Conservation (phyloP, 129 eudicot species). For the Lonicera japonica region DNA sequence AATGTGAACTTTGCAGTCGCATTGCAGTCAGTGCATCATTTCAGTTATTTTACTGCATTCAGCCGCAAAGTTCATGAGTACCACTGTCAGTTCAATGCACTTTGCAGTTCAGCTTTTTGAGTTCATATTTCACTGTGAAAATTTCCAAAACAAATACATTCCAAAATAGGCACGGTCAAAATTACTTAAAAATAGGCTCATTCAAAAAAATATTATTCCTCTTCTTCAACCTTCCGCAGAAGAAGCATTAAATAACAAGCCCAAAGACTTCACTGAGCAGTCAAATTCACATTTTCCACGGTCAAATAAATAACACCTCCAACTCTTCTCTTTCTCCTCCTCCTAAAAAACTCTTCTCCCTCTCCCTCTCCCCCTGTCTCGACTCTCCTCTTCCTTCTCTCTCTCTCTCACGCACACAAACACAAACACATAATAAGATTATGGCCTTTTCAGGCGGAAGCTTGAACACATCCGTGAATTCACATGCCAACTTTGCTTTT, state of each 20-base stretch:
- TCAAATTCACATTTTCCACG: too few relatives aligned
- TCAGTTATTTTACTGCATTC: too few relatives aligned
- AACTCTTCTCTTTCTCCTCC: constrained; percentile 1
- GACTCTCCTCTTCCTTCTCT: constrained; percentile 13
- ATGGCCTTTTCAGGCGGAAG: constrained; percentile 82
- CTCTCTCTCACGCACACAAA: background rate
- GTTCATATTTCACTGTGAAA: too few relatives aligned
- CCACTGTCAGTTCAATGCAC: too few relatives aligned
- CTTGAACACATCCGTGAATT: too few relatives aligned
- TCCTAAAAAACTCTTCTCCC: background rate
- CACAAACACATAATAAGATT: background rate
- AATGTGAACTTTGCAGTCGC: too few relatives aligned
- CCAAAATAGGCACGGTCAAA: constrained; percentile 65
- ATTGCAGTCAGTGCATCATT: too few relatives aligned
- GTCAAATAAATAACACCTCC: constrained; percentile 3
- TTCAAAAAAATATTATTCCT: too few relatives aligned
- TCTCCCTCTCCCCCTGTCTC: constrained; percentile 10
- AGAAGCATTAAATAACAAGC: background rate
- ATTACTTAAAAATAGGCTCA: too few relatives aligned
- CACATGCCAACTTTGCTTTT: constrained; percentile 19
- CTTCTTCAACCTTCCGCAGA: constrained; percentile 44
- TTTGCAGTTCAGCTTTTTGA: too few relatives aligned
- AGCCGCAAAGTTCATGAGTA: too few relatives aligned
- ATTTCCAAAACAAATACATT: too few relatives aligned
- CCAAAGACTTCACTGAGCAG: background rate